Base-by-base conservation (phyloP, 208 protist genomes). In the Acanthamoeba healyi region DNA sequence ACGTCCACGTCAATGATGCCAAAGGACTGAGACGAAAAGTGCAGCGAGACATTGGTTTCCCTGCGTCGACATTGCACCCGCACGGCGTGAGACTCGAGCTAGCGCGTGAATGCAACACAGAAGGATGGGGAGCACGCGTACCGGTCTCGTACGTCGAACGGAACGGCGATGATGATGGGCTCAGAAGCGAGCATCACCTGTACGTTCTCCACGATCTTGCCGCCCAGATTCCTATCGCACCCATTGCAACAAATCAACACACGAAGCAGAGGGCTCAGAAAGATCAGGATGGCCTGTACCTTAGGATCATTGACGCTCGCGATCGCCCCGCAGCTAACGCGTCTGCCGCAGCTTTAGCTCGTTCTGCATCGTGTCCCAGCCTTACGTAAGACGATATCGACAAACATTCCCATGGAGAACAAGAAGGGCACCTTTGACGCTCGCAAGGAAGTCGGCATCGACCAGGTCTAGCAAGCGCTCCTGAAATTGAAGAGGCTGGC, bases 81-180 rank as follows among this genome's bases (percentile, higher is more conserved):
- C 54, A 22, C 10, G 24, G 54, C 7, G n/a, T 32, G n/a, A 65
- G 58, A 65, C 19, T 19, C 15, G 49, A 54, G 49, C 44, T 49
- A 12, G 54, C 54, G 54, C 15, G 54, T 61, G 54, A 17, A 49
- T 4, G 4, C 44, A 49, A 15, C 44, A 49, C 44, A 49, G 7
- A 12, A 49, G 44, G 4, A 4, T 49, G 4, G 44, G 12, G 44
- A n/a, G 44, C 44, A 12, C 7, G 7, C 44, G 44, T 12, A 77
- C 67, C 67, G 1, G 6, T 36, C n/a, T 44, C 14, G 4, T 7
- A 77, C 44, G 24, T 77, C 67, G 67, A 77, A 77, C 1, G 67
- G 67, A 19, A 77, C 67, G 14, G 67, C 67, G 29, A 77, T 77
- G 67, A 77, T 44, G 67, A 77, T 77, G 17, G 67, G 67, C 67